phyloP scores from a whole-genome alignment of 176 grass and related monocot genomes.

The Pontederia paniculata region DNA sequence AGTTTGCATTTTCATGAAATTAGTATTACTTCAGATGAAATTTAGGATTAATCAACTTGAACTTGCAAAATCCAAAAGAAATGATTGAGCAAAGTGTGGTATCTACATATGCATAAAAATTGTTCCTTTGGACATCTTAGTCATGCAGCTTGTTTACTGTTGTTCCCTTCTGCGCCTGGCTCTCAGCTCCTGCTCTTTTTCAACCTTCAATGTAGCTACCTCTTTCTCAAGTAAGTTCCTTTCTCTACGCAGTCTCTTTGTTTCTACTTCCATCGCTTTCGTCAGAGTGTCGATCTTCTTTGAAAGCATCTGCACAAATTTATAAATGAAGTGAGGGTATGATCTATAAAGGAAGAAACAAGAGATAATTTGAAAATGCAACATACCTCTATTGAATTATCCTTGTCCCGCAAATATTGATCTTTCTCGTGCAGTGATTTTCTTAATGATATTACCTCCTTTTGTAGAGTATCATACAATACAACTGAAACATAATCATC shows the following conservation, averaged over 20 bases:
- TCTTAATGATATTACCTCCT: conserved; percentile 15
- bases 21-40: too few relatives aligned
- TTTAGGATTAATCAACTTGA: too few relatives aligned
- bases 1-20: too few relatives aligned
- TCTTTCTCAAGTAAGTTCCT: conserved; percentile 13
- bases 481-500: conserved; percentile 20
- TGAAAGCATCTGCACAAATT: conserved; percentile 14
- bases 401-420: conserved; percentile 13
- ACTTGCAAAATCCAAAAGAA: too few relatives aligned
- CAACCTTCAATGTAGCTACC: background rate
- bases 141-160: conserved; percentile 8
- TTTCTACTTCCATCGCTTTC: conserved; percentile 18
- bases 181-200: conserved; percentile 10
- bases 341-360: background rate
- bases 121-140: conserved; percentile 5
- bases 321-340: background rate
- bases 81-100: too few relatives aligned
- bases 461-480: conserved; percentile 20
- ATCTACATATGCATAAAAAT: background rate
- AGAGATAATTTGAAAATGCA: background rate
- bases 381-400: conserved; percentile 15
- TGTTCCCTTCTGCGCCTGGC: conserved; percentile 17
- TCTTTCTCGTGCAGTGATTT: conserved; percentile 17
- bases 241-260: conserved; percentile 20
- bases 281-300: conserved; percentile 16